These are phyloP conservation scores for Russula dissimulans DNA, from an alignment of 768 basidiomycete genomes.

Conservation along the genomic window DNA sequence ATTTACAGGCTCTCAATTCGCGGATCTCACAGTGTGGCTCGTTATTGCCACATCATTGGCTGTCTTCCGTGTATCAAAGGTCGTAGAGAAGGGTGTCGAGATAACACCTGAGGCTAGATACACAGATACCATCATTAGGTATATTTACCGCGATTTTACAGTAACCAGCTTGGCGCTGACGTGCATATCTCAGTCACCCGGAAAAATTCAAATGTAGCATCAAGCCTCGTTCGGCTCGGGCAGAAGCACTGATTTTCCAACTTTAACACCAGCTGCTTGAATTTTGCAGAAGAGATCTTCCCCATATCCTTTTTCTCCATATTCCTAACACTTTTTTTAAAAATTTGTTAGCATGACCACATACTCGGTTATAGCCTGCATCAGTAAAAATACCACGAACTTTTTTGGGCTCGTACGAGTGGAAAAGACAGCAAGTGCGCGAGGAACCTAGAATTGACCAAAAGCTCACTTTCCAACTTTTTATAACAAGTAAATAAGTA, in stretches of 20 bases:
- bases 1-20: conserved; percentile 4
- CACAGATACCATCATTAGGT: not conserved
- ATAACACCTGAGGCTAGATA: conserved; percentile 1
- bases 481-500: no score
- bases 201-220: conserved; percentile 2
- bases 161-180: not conserved
- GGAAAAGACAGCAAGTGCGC: no score
- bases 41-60: conserved; percentile 1
- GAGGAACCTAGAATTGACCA: no score
- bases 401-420: no score
- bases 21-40: conserved; percentile 11
- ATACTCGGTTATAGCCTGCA: no score
- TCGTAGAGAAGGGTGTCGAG: conserved; percentile 4
- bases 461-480: no score
- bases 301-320: no score
- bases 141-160: not conserved
- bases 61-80: conserved; percentile 11
- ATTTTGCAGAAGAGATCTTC: no score
- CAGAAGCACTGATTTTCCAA: not conserved
- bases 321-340: no score
- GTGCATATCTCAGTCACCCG: not conserved
- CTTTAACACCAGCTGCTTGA: no score
- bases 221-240: not conserved
- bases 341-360: no score
- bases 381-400: no score